Percentiles rank a stretch among this genome's conserved stretches.
phyloP scores from a whole-genome alignment of 257 asterid genomes.

The Nicotiana undulata region DNA sequence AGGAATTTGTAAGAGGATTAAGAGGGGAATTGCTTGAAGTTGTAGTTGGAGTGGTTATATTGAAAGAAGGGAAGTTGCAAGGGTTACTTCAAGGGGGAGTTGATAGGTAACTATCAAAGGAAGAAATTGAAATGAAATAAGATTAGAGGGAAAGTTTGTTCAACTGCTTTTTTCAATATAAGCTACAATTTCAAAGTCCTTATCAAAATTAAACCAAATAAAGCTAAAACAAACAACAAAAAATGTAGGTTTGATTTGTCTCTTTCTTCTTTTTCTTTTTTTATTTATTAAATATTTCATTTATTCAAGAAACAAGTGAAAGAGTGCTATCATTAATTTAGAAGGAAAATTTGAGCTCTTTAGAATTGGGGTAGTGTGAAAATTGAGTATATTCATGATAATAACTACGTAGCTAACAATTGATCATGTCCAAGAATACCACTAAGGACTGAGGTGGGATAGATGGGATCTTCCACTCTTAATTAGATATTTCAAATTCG shows the following conservation, averaged over 20 bases:
- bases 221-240: not conserved
- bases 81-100: slow-evolving; percentile 2
- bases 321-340: no score
- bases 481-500: no score
- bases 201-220: not conserved
- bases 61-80: slow-evolving; percentile 5
- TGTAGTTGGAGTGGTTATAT: slow-evolving; percentile 43
- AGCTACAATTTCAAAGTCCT: not conserved
- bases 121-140: slow-evolving; percentile 6
- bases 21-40: slow-evolving; percentile 8
- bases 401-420: no score
- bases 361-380: no score
- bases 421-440: no score
- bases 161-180: slow-evolving; percentile 41
- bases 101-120: slow-evolving; percentile 22
- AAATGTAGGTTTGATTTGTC: not conserved
- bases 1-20: slow-evolving; percentile 12
- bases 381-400: no score
- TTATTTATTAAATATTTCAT: no score
- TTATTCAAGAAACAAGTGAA: no score
- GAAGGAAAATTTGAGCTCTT: no score
- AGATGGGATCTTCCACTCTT: no score
- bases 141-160: slow-evolving; percentile 29
- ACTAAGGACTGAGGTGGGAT: no score
- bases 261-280: no score